Evolutionary conservation across 2,329 filamentous ascomycete species (phyloP), one percentile per base, ranked within the genome.

Genomic region (Rhinocladiella mackenziei): DNA sequence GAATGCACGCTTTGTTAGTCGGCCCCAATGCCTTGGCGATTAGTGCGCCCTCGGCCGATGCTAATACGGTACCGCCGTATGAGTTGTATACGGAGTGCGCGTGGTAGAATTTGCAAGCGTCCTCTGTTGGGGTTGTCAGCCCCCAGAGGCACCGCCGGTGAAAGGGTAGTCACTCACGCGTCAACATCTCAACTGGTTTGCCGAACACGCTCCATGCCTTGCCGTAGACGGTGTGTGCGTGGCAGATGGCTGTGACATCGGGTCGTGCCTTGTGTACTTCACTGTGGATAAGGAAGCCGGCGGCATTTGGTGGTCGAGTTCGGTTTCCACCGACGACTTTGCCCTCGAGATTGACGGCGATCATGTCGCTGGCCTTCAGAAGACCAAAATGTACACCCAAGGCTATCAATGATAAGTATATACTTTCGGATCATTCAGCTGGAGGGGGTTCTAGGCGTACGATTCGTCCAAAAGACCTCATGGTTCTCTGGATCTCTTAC

Each of bases 261-360:
- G 75, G 75, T 20, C 82, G 68, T 4, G 79, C 78, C 64, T 80
- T 81, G 65, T 84, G 77, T 9, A 86, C 68, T 15, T 80, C 81
- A 4, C 73, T 74, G 64, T 86, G 83, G 53, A 87, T 86, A 49
- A 80, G 65, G 58, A 83, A 86, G 5, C 83, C 83, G 0, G 82
- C 80, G 3, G 76, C 74, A 60, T 86, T 86, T 32, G 74, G 74
- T 2, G 82, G 76, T 20, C 74, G 68, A n/a, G 63, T 72, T 2
- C 22, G 26, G 30, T 82, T 82, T 1, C 81, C 81, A 1, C 81
- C 81, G 4, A 83, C 72, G 5, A 81, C 71, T 9, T 74, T 73
- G n/a, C 81, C 83, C 7, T 74, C 61, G 42, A 77, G 70, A 50
- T 85, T 75, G 2, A 86, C 71, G 33, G 81, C 74, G 34, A 85